These are phyloP conservation scores for Aspergillus ruber DNA, from an alignment of 2,329 filamentous ascomycete species.

Conservation along the genomic window DNA sequence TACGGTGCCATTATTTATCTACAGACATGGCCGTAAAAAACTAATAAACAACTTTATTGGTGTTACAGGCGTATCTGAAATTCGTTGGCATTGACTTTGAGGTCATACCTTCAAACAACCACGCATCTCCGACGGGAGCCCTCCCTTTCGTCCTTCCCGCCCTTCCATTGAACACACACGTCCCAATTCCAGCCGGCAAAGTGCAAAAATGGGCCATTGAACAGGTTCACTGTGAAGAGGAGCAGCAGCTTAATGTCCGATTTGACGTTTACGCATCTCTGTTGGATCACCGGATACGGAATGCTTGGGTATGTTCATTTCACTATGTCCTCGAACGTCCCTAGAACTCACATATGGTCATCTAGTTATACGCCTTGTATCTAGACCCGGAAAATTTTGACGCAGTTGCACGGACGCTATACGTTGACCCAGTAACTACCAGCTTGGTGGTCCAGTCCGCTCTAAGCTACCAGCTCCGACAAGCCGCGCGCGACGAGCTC, in stretches of 20 bases:
- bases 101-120: constrained; percentile 72
- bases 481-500: constrained; percentile 69
- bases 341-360: constrained; percentile 2
- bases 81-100: constrained; percentile 65
- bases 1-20: not conserved
- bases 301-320: constrained; percentile 64
- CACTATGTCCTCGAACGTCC: not conserved
- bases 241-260: constrained; percentile 49
- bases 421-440: constrained; percentile 58
- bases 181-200: constrained; percentile 56
- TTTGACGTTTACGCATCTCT: constrained; percentile 73
- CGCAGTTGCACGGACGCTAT: constrained; percentile 62
- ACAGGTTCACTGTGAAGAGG: constrained; percentile 38
- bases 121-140: constrained; percentile 82
- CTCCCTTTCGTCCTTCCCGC: constrained; percentile 76
- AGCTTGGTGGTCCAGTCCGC: constrained; percentile 58
- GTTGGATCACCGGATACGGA: constrained; percentile 68
- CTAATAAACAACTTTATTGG: not conserved
- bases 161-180: constrained; percentile 32
- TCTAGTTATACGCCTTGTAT: constrained; percentile 72
- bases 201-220: constrained; percentile 63
- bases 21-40: not conserved
- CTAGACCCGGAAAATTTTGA: constrained; percentile 60
- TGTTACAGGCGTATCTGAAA: constrained; percentile 68
- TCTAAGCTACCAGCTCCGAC: constrained; percentile 60